These are phyloP conservation scores for Cyclotella atomus DNA, from an alignment of 108 stramenopile species.

Conservation along the genomic window DNA sequence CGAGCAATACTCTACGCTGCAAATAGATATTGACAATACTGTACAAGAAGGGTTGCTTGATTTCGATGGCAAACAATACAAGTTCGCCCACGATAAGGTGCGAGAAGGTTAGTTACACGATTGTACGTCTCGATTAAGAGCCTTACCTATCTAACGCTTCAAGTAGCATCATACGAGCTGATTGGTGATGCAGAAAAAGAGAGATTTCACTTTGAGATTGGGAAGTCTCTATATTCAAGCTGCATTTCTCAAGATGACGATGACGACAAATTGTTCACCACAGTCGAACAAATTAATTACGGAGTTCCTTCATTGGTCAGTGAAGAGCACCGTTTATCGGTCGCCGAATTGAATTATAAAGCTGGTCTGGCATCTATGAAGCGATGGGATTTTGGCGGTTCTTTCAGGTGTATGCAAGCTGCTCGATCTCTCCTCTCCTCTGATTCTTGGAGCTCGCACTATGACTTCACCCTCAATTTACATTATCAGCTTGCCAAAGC, in stretches of 20 bases:
- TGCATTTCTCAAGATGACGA: background rate
- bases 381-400: background rate
- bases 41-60: slow-evolving; percentile 27
- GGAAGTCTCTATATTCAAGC: background rate
- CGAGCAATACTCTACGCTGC: background rate
- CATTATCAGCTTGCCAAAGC: slow-evolving; percentile 11
- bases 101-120: too few relatives aligned
- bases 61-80: slow-evolving; percentile 9
- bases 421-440: background rate
- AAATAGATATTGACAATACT: background rate
- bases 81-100: slow-evolving; percentile 56
- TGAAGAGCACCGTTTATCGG: background rate
- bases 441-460: background rate
- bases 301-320: background rate
- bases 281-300: slow-evolving; percentile 6
- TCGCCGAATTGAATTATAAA: slow-evolving; percentile 2
- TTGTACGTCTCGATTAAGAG: too few relatives aligned
- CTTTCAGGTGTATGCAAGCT: background rate
- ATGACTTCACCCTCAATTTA: background rate
- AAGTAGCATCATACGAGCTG: too few relatives aligned
- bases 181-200: too few relatives aligned
- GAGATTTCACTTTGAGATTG: slow-evolving; percentile 18
- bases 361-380: slow-evolving; percentile 9
- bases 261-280: background rate
- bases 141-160: too few relatives aligned